Evolutionary conservation across 306 rosid species (phyloP).

Genomic region (Dryas alaskensis): DNA sequence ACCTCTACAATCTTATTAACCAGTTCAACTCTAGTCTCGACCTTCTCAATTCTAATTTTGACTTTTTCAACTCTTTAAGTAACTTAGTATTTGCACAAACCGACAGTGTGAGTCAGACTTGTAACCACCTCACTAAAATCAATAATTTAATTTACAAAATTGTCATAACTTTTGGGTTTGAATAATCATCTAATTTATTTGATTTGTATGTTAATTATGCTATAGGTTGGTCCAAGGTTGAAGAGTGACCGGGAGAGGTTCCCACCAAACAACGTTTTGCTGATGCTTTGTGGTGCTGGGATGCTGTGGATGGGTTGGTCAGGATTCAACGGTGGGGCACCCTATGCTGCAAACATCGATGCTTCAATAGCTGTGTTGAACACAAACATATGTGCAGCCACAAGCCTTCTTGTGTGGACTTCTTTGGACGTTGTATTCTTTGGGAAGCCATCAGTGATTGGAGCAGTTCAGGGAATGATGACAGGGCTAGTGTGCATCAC

Average conservation of each 20-base stretch:
- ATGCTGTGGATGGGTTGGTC: constrained; percentile 97
- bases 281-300: constrained; percentile 85
- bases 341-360: constrained; percentile 65
- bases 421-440: constrained; percentile 67
- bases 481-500: constrained; percentile 94
- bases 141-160: too few relatives aligned
- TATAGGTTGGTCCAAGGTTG: constrained; percentile 83
- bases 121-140: too few relatives aligned
- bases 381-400: constrained; percentile 81
- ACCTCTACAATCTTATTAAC: too few relatives aligned
- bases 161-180: too few relatives aligned
- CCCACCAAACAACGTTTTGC: constrained; percentile 81
- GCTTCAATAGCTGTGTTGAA: constrained; percentile 73
- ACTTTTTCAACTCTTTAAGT: too few relatives aligned
- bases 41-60: too few relatives aligned
- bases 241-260: constrained; percentile 86
- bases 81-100: too few relatives aligned
- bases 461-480: constrained; percentile 99
- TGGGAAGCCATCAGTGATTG: constrained; percentile 90
- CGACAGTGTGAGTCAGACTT: too few relatives aligned
- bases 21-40: too few relatives aligned
- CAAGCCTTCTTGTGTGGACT: constrained; percentile 87
- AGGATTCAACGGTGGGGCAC: constrained; percentile 94
- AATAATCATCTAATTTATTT: too few relatives aligned
- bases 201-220: too few relatives aligned